Evolutionary conservation across 768 basidiomycete species (phyloP), one percentile per base, ranked within the genome.

Genomic region (Clathrus columnatus): DNA sequence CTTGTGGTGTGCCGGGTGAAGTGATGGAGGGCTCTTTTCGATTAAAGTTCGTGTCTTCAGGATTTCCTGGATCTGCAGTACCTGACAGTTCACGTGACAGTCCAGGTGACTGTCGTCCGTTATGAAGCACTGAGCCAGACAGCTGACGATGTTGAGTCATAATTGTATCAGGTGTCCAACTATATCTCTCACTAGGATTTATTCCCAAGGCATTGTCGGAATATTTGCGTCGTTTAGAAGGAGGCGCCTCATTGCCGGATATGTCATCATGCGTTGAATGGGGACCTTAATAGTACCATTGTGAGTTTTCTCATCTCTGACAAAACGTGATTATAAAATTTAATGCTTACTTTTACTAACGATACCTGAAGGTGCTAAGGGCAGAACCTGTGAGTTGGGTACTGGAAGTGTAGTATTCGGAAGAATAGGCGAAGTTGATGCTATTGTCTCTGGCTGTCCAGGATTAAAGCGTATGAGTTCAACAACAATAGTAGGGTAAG

Each of bases 401-500:
- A n/a, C 16, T 23, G 50, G 18, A 27, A 30, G 46, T 4, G 17
- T n/a, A 17, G 21, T 6, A 36, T 24, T 21, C 17, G 21, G 26
- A 8, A 32, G 43, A 30, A 44, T 14, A n/a, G 41, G 41, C 4
- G 50, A 49, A 18, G 28, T 48, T 52, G 50, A 48, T 10, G 42
- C 32, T 20, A 51, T 26, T 17, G 29, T 57, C 20, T 57, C 55
- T 23, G 55, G 55, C 23, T 51, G 48, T 36, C 55, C 55, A 5
- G 55, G 46, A 16, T 50, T 47, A 50, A 73, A 72, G 36, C 72
- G 70, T 51, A 87, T 75, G 16, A 91, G 79, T 48, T 91, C 87
- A 7, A 90, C 81, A 4, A 90, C 62, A 1, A 87, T 87, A 57
- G 77, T 79, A 4, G 74, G 79, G 57, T 78, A 79, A 0, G 87